Conservation (phyloP, 768 basidiomycete species). For the Amyloporia xantha region DNA sequence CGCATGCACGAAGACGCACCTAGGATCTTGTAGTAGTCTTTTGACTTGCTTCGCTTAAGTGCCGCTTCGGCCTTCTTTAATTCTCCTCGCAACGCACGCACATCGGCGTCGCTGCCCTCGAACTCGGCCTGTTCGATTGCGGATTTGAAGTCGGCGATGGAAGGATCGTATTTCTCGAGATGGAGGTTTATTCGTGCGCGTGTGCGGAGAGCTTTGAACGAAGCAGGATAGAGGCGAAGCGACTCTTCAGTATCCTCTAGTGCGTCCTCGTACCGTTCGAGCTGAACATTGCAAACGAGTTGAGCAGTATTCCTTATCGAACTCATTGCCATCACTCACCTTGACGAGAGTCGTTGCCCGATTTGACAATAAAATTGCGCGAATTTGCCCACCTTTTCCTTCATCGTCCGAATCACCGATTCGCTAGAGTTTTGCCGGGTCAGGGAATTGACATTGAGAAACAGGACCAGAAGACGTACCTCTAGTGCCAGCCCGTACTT, state of each 20-base stretch:
- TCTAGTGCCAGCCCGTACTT: constrained; percentile 71
- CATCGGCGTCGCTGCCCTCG: constrained; percentile 60
- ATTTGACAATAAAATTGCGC: constrained; percentile 75
- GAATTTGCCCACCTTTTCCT: constrained; percentile 73
- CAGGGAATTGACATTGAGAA: neutral
- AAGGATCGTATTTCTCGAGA: constrained; percentile 66
- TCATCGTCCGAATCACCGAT: constrained; percentile 66
- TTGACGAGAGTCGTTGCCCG: constrained; percentile 78
- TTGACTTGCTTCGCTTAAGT: constrained; percentile 82
- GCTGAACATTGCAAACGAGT: constrained; percentile 42
- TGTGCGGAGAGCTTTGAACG: constrained; percentile 84
- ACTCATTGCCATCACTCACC: constrained; percentile 40
- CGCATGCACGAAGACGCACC: constrained; percentile 26
- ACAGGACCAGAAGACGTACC: constrained; percentile 28
- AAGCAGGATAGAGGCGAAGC: constrained; percentile 50
- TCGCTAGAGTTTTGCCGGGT: constrained; percentile 32
- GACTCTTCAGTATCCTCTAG: constrained; percentile 66
- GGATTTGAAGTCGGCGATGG: constrained; percentile 71
- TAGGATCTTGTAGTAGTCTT: constrained; percentile 85
- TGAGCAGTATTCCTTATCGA: too few species aligned
- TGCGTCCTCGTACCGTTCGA: constrained; percentile 60
- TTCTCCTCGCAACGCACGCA: constrained; percentile 54
- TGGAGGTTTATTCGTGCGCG: constrained; percentile 74
- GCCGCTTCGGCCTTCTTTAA: constrained; percentile 77
- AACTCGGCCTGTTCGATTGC: constrained; percentile 66